Percentiles rank a stretch among this genome's conserved stretches.
Conservation (phyloP, 1,284 basidiomycete species). For the Vanrija sp. region DNA sequence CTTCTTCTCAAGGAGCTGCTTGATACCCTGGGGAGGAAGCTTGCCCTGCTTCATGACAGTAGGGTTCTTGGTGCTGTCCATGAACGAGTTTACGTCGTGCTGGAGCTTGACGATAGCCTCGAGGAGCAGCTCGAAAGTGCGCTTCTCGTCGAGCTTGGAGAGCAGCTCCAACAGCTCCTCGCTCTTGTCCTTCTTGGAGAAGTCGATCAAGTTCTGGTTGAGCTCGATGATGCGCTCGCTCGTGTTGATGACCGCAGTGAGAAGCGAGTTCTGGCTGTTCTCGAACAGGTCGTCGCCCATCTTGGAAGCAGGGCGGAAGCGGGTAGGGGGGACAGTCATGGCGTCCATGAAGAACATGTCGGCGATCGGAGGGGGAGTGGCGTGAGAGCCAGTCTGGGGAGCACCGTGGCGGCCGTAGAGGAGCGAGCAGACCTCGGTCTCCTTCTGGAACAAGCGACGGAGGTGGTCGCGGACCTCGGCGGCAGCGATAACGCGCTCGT, state of each 20-base stretch:
- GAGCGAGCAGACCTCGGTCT: constrained; percentile 73
- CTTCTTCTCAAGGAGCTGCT: constrained; percentile 98
- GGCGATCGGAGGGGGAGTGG: constrained; percentile 54
- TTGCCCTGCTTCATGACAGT: constrained; percentile 78
- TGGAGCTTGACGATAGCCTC: constrained; percentile 86
- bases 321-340: constrained; percentile 84
- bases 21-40: constrained; percentile 89
- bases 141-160: constrained; percentile 39
- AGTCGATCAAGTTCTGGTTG: constrained; percentile 52
- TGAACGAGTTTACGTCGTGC: constrained; percentile 92
- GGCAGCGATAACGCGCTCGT: constrained; percentile 83
- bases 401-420: constrained; percentile 91
- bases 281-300: constrained; percentile 94
- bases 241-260: constrained; percentile 76
- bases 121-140: constrained; percentile 67
- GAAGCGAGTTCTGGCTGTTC: constrained; percentile 93
- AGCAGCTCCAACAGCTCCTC: constrained; percentile 12
- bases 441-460: constrained; percentile 80
- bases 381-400: constrained; percentile 48
- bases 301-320: constrained; percentile 89
- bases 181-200: constrained; percentile 10
- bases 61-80: constrained; percentile 96
- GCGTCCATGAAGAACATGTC: constrained; percentile 97
- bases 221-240: constrained; percentile 76
- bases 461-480: constrained; percentile 93